Percentiles rank a stretch among this genome's conserved stretches.
Evolutionary conservation across 2,329 filamentous ascomycete species (phyloP).

Genomic region (Talaromyces piceae): DNA sequence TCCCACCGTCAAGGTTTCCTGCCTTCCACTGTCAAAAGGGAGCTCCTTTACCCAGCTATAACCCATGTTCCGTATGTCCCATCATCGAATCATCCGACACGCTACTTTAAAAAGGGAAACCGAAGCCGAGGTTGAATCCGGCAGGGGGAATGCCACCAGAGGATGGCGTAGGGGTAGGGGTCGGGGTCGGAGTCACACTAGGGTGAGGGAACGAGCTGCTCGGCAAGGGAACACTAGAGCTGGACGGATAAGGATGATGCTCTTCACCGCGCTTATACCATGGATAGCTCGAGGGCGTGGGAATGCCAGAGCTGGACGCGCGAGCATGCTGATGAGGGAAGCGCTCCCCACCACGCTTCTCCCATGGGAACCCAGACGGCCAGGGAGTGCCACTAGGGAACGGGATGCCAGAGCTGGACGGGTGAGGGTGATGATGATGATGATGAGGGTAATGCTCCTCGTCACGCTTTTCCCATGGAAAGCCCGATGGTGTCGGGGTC

Average conservation of each 20-base stretch:
- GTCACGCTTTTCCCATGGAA: background rate
- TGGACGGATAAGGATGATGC: no score
- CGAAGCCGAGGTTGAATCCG: background rate
- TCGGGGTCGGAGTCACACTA: no score
- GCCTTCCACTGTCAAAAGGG: background rate
- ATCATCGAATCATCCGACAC: background rate
- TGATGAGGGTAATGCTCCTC: background rate
- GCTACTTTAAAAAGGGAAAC: background rate
- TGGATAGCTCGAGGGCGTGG: no score
- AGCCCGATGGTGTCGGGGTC: background rate
- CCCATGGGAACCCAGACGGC: background rate
- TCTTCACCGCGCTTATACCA: no score
- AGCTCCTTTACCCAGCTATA: background rate
- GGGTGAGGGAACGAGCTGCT: background rate
- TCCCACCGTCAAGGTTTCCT: no score
- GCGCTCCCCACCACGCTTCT: background rate
- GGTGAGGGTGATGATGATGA: background rate
- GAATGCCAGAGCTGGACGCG: background rate
- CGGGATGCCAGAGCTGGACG: background rate
- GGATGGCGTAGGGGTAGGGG: background rate
- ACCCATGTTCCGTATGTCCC: background rate
- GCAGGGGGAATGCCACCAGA: background rate
- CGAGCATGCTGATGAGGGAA: background rate
- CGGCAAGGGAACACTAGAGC: background rate
- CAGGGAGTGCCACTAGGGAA: background rate